Evolutionary conservation across 163 green algal species (phyloP).

Genomic region (Scenedesmus sp.): DNA sequence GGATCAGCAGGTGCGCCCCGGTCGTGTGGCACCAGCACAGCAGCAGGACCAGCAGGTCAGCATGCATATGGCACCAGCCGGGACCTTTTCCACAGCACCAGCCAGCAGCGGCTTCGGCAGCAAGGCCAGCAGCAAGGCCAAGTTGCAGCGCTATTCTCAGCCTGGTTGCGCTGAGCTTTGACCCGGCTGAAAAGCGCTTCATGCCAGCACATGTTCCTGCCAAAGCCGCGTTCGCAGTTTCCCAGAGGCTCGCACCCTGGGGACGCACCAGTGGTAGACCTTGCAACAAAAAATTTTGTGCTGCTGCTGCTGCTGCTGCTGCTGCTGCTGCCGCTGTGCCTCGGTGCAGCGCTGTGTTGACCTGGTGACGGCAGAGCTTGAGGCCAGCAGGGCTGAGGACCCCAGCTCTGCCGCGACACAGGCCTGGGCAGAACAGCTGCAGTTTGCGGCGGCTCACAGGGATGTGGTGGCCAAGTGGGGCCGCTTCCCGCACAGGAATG

Average conservation of each 20-base stretch:
- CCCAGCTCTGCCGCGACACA: slow-evolving; percentile 2
- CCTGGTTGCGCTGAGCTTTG: no score
- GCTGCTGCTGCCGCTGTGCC: neutral
- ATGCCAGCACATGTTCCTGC: no score
- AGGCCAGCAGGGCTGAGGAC: neutral
- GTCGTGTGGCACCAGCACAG: neutral
- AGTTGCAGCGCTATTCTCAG: no score
- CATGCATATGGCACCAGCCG: neutral
- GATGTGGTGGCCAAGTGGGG: slow-evolving; percentile 72
- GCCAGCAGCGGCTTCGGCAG: no score
- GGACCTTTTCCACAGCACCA: no score
- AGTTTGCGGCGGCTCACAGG: slow-evolving; percentile 43
- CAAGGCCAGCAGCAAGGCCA: no score
- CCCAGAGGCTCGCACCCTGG: no score
- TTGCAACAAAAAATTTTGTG: neutral
- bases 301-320: slow-evolving; percentile 10
- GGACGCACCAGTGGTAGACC: neutral
- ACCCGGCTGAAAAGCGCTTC: no score
- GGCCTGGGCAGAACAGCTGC: neutral
- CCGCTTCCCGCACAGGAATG: slow-evolving; percentile 81
- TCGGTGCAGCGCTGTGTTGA: slow-evolving; percentile 30
- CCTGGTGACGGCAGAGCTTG: neutral
- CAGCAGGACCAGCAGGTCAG: neutral
- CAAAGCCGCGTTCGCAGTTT: no score
- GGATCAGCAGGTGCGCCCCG: slow-evolving; percentile 31